Percentiles rank a stretch among this genome's conserved stretches.
Conservation (phyloP, 1,139 yeast genomes). For the Geotrichum phurueaensis region DNA sequence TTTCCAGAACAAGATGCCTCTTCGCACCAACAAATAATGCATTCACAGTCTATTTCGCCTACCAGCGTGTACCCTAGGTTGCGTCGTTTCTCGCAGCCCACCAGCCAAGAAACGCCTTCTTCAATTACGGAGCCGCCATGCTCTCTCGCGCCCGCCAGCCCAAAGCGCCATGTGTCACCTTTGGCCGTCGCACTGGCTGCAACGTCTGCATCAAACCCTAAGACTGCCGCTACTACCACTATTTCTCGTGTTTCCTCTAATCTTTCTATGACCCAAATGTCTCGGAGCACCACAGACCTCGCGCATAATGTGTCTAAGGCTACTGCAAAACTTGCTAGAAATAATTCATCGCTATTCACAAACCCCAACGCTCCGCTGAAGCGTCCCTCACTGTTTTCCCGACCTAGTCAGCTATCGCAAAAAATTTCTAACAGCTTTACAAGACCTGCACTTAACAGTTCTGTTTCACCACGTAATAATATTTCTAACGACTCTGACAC, state of each 20-base stretch:
- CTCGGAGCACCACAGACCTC: constrained; percentile 5
- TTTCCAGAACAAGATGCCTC: neutral
- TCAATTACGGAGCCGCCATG: neutral
- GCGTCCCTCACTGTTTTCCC: constrained; percentile 12
- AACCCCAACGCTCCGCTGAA: constrained; percentile 2
- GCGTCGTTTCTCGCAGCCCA: neutral
- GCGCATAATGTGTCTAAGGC: constrained; percentile 1
- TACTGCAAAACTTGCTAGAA: constrained; percentile 6
- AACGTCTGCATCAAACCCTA: neutral
- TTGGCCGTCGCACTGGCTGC: neutral
- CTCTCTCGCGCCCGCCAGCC: neutral
- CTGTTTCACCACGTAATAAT: neutral
- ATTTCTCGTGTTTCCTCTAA: constrained; percentile 4
- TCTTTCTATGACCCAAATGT: constrained; percentile 7
- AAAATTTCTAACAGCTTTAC: neutral
- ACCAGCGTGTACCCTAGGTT: neutral
- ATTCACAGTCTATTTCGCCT: neutral
- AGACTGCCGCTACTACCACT: neutral
- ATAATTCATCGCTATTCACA: constrained; percentile 10
- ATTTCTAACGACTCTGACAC: constrained; percentile 4
- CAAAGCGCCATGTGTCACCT: neutral
- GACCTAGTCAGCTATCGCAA: constrained; percentile 6
- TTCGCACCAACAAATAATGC: neutral
- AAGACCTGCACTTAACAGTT: neutral
- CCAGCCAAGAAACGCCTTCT: neutral